Evolutionary conservation across 1,284 basidiomycete genomes (phyloP).

Genomic region (Pholiota adiposa): DNA sequence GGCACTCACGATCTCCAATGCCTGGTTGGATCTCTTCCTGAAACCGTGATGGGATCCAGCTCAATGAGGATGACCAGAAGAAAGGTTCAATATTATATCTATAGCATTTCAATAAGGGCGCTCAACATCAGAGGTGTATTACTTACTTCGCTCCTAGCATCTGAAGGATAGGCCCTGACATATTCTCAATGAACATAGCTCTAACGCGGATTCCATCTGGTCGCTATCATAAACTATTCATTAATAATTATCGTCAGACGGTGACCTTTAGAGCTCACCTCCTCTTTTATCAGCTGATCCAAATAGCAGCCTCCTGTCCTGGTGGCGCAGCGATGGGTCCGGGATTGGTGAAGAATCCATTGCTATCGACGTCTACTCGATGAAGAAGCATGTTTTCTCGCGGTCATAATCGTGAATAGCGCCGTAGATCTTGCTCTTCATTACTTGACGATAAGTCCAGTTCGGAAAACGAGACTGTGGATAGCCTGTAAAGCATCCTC

Average conservation of each 20-base stretch:
- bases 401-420: slow-evolving; percentile 24
- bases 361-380: slow-evolving; percentile 24
- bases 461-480: slow-evolving; percentile 32
- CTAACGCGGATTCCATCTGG: slow-evolving; percentile 39
- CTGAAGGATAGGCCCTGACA: slow-evolving; percentile 47
- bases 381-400: slow-evolving; percentile 21
- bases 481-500: slow-evolving; percentile 28
- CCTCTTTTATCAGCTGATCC: slow-evolving; percentile 36
- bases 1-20: slow-evolving; percentile 45
- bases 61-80: slow-evolving; percentile 53
- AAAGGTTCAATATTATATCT: slow-evolving; percentile 56
- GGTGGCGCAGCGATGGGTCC: slow-evolving; percentile 24
- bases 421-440: slow-evolving; percentile 27
- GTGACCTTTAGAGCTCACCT: slow-evolving; percentile 29
- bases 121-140: not conserved
- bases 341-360: slow-evolving; percentile 25
- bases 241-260: not conserved
- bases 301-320: slow-evolving; percentile 30
- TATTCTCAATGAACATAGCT: slow-evolving; percentile 46
- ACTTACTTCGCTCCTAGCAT: slow-evolving; percentile 50
- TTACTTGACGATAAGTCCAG: slow-evolving; percentile 28
- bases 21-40: slow-evolving; percentile 40
- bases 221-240: slow-evolving; percentile 24
- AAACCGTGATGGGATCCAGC: slow-evolving; percentile 54
- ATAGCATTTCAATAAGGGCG: slow-evolving; percentile 39